Base-by-base conservation (phyloP, 345 rosid species). In the Xanthoceras sorbifolium region DNA sequence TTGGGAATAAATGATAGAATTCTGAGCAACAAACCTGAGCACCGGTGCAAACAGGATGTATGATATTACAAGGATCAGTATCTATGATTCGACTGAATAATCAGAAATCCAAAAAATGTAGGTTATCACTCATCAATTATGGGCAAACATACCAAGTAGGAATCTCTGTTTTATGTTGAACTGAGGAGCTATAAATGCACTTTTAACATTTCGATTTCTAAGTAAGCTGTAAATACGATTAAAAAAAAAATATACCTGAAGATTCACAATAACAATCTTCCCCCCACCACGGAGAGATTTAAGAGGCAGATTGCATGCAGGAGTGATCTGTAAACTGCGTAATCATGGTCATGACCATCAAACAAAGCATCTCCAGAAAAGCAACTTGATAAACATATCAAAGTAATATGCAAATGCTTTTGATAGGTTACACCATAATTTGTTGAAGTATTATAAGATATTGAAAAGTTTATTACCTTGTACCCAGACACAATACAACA, bases 321-420 rank as follows among this genome's bases (percentile, higher is more conserved):
- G 99, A 75, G 99, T 96, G 67, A 96, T 96, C 90, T 96, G 99
- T 97, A 96, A 90, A 87, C 99, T 96, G 95, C 80, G 79, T 42
- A 36, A 79, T 66, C 72, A 77, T 42, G 62, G 36, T 54, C 77
- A 62, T 62, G 46, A 78, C 42, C 34, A 20, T 70, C 44, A 54
- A 69, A 23, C 48, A 54, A 67, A 62, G 62, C 23, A 79, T 32
- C 50, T 69, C 72, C 31, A 69, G 67, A 75, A 22, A 69, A 8
- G 55, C 46, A 23, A 23, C 36, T 12, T 2, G 5, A 29, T 36
- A 38, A 28, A 55, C 29, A 67, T 10, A 48, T 1, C 34, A 55
- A 71, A 23, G 29, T 23, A 59, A 75, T 42, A n/a, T 40, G 31
- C 10, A 59, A 28, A 20, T 17, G 57, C 44, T 25, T 44, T 44